Percentiles rank a stretch among this genome's conserved stretches.
Evolutionary conservation across 2,329 filamentous ascomycete genomes (phyloP).

Genomic region (Metarhizium anisopliae): DNA sequence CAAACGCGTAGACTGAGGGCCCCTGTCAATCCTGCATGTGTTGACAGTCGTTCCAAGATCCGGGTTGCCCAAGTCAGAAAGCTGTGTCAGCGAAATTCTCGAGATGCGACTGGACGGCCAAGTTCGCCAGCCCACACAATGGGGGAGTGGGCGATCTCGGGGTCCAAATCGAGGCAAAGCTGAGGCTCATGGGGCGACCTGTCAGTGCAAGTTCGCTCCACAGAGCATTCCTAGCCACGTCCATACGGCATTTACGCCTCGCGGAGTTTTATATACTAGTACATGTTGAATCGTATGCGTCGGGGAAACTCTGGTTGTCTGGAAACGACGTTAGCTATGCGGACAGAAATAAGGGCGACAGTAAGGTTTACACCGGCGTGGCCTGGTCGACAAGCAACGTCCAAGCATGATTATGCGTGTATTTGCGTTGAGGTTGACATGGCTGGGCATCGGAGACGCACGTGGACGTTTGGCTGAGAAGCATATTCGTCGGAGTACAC

Average conservation of each 20-base stretch:
- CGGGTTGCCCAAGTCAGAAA: slow-evolving; percentile 6
- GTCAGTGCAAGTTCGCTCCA: slow-evolving; percentile 3
- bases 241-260: no score
- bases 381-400: not conserved
- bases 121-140: slow-evolving; percentile 16
- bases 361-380: not conserved
- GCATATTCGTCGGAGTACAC: not conserved
- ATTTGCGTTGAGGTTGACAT: not conserved
- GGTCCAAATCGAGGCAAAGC: slow-evolving; percentile 16
- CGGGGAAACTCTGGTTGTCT: not conserved
- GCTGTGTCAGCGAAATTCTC: slow-evolving; percentile 15
- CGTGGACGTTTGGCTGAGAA: not conserved
- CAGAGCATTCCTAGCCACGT: no score
- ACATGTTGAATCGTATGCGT: not conserved
- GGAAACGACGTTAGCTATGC: not conserved
- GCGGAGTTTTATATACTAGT: no score
- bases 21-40: slow-evolving; percentile 9
- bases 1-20: not conserved
- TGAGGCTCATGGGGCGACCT: slow-evolving; percentile 1
- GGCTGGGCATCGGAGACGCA: not conserved
- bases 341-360: not conserved
- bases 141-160: slow-evolving; percentile 15
- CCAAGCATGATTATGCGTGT: not conserved
- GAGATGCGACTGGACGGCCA: slow-evolving; percentile 24
- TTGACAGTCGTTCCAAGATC: slow-evolving; percentile 10